Evolutionary conservation across 768 basidiomycete genomes (phyloP), one percentile per base, ranked within the genome.

Genomic region (Psilocybe tampanensis): DNA sequence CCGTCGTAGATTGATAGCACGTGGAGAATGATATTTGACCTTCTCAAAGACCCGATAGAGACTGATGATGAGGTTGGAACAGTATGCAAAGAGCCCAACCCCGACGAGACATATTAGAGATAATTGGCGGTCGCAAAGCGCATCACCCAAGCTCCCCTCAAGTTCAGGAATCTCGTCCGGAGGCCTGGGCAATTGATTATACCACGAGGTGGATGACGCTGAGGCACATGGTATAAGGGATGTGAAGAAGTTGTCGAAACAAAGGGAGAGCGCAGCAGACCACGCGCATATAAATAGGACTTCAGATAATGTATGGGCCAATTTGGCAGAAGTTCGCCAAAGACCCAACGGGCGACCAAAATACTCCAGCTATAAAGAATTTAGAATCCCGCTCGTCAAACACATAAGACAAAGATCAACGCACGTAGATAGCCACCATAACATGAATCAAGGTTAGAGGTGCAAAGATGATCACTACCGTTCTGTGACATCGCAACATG

Each of bases 271-370:
- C 15, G 90, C 87, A 29, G 92, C 90, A 55, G 92, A 93, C 93
- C 94, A 96, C n/a, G 89, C 84, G 72, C 94, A 95, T 63, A 94
- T 94, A 70, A 93, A 94, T 53, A 93, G 77, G 44, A 94, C 89
- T 76, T 96, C 95, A 44, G 86, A 81, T 29, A 95, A 82, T 7
- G 94, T 95, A 66, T 95, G 88, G 2, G 89, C 85, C 34, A 95
- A 82, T 72, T 95, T 95, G 48, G 79, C 85, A 29, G 92, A 92
- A 29, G 94, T 94, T 50, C 83, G 81, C 95, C 95, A 96, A 26
- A 96, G 76, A n/a, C 94, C 95, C 21, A 96, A 76, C 6, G 95
- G 94, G 33, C 89, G 86, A 39, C 94, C 90, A 66, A 95, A 95
- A 73, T 97, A 97, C 73, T 96, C 94, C 55, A 94, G 79, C 93